Percentiles rank a stretch among this genome's conserved stretches.
phyloP scores from a whole-genome alignment of 1,284 basidiomycete species.

The Rhodotorula sp. region DNA sequence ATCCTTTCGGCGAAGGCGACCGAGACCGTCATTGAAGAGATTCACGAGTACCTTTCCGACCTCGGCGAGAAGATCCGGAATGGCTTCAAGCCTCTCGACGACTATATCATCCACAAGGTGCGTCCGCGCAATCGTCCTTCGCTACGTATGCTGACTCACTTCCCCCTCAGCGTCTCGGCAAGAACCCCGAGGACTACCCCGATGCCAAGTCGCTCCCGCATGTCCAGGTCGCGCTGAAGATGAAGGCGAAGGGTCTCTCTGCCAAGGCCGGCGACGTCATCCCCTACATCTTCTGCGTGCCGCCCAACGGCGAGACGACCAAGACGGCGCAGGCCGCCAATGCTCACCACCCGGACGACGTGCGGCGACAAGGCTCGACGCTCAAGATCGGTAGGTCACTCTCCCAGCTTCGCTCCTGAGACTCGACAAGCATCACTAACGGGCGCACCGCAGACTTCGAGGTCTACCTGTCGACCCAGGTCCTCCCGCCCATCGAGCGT shows the following conservation, averaged over 20 bases:
- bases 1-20: slow-evolving; percentile 89
- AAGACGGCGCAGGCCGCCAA: slow-evolving; percentile 83
- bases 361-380: slow-evolving; percentile 66
- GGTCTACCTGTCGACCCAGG: slow-evolving; percentile 85
- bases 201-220: slow-evolving; percentile 93
- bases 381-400: slow-evolving; percentile 72
- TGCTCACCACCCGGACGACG: slow-evolving; percentile 90
- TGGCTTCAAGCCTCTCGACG: slow-evolving; percentile 77
- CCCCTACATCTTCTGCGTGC: slow-evolving; percentile 89
- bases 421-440: too few species aligned
- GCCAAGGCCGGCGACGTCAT: slow-evolving; percentile 89
- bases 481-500: slow-evolving; percentile 91
- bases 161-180: slow-evolving; percentile 71
- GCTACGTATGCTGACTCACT: background rate
- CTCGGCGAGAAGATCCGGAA: slow-evolving; percentile 73
- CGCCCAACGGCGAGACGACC: slow-evolving; percentile 67
- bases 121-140: background rate
- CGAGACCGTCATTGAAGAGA: slow-evolving; percentile 83
- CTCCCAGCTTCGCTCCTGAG: too few species aligned
- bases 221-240: slow-evolving; percentile 89
- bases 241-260: slow-evolving; percentile 79
- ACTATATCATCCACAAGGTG: slow-evolving; percentile 92
- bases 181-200: slow-evolving; percentile 93
- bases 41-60: slow-evolving; percentile 84
- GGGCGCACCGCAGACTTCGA: slow-evolving; percentile 67